Base-by-base conservation (phyloP, 768 basidiomycete genomes). In the Candolleomyces eurysporus region DNA sequence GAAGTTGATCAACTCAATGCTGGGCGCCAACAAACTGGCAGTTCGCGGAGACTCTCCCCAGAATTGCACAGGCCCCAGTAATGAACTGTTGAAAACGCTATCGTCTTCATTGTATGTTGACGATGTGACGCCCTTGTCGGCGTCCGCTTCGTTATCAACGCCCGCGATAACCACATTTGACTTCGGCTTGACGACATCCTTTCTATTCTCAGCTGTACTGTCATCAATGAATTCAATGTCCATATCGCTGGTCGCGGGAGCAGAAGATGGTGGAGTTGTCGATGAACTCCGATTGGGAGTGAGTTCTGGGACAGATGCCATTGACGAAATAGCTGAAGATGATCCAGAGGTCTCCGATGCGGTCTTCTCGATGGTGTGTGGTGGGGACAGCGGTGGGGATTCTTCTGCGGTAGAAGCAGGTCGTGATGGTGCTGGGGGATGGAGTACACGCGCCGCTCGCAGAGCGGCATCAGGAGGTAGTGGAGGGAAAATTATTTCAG, bases 401-500 rank as follows among this genome's bases (percentile, higher is more conserved):
- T 36, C 36, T 36, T 11, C 36, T 11, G 36, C 6, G 13, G 54
- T 39, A 16, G 65, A 63, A 2, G 72, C 68, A 10, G 73, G 26
- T 26, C 26, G 26, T 26, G 26, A 26, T 71, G 10, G 68, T 31
- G 76, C 68, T 16, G 69, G 61, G 42, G 65, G 59, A 62, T 61
- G 45, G 69, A 54, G 9, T 11, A 54, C 17, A 31, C 52, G 52
- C 30, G 52, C 14, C 70, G 60, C 75, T 75, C 5, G 74, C 72
- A 58, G 77, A 72, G 60, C 60, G 17, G 60, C 60, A 13, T 73
- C 74, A 5, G 85, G 75, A 16, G 90, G 90, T 3, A 91, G 73
- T 1, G 89, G 88, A 54, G 90, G 90, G 71, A 91, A 91, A 39
- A 91, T 84, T 32, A 90, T 78, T 36, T 89, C 90, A 8, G 86